phyloP scores from a whole-genome alignment of 2,329 filamentous ascomycete species.

The Arthrinium puccinioides region DNA sequence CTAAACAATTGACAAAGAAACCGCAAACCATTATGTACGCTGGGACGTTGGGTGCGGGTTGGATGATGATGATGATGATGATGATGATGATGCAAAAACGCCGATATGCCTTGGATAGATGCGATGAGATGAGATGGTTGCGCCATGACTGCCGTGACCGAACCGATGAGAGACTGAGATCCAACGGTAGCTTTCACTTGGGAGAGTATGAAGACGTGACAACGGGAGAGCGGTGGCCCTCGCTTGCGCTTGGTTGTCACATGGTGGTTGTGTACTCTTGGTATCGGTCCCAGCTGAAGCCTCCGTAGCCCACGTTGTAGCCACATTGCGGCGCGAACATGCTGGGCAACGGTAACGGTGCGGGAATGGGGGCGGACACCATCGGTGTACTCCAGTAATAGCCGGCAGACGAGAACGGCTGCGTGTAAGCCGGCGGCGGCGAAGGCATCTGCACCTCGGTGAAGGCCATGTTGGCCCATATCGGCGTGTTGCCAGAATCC shows the following conservation, averaged over 20 bases:
- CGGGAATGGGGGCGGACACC: conserved; percentile 65
- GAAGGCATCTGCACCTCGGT: conserved; percentile 69
- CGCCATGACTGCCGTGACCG: conserved; percentile 15
- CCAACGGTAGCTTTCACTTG: neutral
- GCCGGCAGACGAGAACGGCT: conserved; percentile 65
- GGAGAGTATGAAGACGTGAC: conserved; percentile 32
- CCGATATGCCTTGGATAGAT: conserved; percentile 16
- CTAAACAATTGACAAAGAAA: conserved; percentile 21
- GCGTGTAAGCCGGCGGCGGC: conserved; percentile 59
- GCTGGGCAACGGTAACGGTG: conserved; percentile 77
- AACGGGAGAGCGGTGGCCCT: conserved; percentile 38
- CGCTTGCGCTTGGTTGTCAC: conserved; percentile 58
- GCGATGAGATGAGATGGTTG: conserved; percentile 14
- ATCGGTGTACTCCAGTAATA: conserved; percentile 77
- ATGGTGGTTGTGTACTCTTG: conserved; percentile 83
- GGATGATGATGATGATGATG: neutral
- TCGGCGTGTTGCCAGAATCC: conserved; percentile 57
- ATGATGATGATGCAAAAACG: conserved; percentile 23
- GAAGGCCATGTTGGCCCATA: conserved; percentile 76
- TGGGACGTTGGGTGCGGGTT: conserved; percentile 13
- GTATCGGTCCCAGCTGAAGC: conserved; percentile 81
- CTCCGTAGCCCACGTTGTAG: conserved; percentile 65
- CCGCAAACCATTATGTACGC: conserved; percentile 18
- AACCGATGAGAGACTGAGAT: conserved; percentile 10
- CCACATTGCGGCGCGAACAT: conserved; percentile 82